These are phyloP conservation scores for Penicillium sp. DNA, from an alignment of 2,329 filamentous ascomycete genomes.

Conservation along the genomic window DNA sequence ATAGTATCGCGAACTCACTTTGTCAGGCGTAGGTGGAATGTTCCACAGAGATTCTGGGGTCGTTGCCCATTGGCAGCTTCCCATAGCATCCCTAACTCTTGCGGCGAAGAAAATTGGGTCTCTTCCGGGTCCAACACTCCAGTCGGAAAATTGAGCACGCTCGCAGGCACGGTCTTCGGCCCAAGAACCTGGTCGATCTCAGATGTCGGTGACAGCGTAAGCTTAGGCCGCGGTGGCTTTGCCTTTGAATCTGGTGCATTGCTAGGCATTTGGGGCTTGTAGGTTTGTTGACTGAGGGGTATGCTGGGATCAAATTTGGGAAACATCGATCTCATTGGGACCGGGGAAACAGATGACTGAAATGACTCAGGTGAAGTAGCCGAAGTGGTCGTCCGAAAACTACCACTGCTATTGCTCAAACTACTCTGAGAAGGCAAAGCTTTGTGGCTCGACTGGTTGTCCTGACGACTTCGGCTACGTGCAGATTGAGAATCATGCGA, in stretches of 20 bases:
- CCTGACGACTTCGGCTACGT: constrained; percentile 16
- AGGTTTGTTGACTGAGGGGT: constrained; percentile 38
- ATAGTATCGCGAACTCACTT: constrained; percentile 33
- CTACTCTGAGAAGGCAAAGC: constrained; percentile 12
- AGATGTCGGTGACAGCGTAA: constrained; percentile 33
- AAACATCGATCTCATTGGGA: constrained; percentile 48
- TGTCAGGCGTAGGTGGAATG: constrained; percentile 43
- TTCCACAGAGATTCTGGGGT: constrained; percentile 29
- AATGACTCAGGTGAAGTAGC: constrained; percentile 18
- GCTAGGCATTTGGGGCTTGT: constrained; percentile 31
- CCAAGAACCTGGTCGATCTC: constrained; percentile 39
- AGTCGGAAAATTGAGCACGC: constrained; percentile 42
- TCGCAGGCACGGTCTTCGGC: constrained; percentile 45
- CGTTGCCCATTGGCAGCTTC: constrained; percentile 48
- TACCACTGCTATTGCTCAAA: constrained; percentile 15
- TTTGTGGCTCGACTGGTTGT: constrained; percentile 10
- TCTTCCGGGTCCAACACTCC: constrained; percentile 36
- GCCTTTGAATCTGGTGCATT: constrained; percentile 8
- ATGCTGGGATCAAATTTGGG: constrained; percentile 44
- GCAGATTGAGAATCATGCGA: constrained; percentile 14
- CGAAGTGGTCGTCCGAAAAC: constrained; percentile 9
- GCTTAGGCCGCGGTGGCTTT: constrained; percentile 22
- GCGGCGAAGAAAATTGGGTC: constrained; percentile 38
- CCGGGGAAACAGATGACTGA: constrained; percentile 29
- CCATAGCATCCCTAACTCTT: constrained; percentile 45